Base-by-base conservation (phyloP, 2,329 filamentous ascomycete species). In the Grosmannia serpens region DNA sequence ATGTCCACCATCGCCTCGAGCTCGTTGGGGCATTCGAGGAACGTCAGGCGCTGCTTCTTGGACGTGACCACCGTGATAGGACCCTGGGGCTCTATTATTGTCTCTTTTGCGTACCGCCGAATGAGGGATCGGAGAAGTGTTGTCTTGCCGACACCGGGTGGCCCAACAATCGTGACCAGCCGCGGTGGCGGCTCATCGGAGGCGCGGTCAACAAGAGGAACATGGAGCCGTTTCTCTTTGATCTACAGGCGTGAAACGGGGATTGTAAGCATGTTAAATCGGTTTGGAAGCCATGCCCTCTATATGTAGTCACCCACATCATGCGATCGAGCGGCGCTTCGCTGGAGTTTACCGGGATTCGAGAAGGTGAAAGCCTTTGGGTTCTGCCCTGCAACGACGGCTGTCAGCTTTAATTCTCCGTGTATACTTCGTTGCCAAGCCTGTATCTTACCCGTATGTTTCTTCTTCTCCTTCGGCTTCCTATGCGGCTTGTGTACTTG, bases 1-100 rank as follows among this genome's bases (percentile, higher is more conserved):
- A 96, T 82, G 72, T 99, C 94, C 63, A 99, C 91, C 89, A 97
- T 96, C 64, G 89, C 88, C 62, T 95, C 91, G 57, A 99, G 82
- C 66, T 94, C 91, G 69, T 97, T 92, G n/a, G 95, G 91, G 68
- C 90, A 96, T 82, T 99, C 94, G 68, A 99, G 75, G 70, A 99
- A 96, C 0, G 94, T 99, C 54, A 99, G 81, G 44, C 94, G 86
- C 70, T 96, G 87, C 68, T 92, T 88, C 76, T 97, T 99, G 60
- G 91, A 95, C 0, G 94, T 97, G 53, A 99, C 91, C 55, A 99
- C 88, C 2, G 95, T 99, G 61, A 99, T 86, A 4, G 94, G 94
- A 0, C 94, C 94, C 65, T 88, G 87, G 1, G 94, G 94, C 35
- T 92, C 86, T 33, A 90, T 87, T 47, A 99, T 82, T 0, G 90